Conservation (phyloP, 75 land plant genomes). For the Adiantum capillusveneris region DNA sequence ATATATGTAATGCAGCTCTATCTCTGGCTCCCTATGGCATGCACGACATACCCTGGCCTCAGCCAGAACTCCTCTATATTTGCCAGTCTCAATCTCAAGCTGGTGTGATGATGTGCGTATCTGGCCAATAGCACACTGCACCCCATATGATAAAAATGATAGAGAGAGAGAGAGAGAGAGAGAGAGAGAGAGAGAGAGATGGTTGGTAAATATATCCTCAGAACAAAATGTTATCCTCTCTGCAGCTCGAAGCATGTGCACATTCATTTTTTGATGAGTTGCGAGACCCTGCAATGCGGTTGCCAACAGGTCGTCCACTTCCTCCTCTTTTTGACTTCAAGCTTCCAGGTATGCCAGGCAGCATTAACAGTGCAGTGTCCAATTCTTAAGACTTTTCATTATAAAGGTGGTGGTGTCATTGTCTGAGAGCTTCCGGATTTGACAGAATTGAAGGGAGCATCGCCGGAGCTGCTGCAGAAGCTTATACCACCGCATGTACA, state of each 20-base stretch:
- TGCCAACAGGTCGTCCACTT: slow-evolving; percentile 70
- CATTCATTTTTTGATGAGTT: slow-evolving; percentile 52
- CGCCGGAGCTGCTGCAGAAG: slow-evolving; percentile 49
- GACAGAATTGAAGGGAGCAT: slow-evolving; percentile 64
- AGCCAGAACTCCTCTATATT: too few relatives aligned
- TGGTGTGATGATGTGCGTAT: too few relatives aligned
- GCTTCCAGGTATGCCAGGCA: slow-evolving; percentile 41
- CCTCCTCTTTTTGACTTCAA: slow-evolving; percentile 84
- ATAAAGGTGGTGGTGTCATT: not conserved
- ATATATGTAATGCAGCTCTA: too few relatives aligned
- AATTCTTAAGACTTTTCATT: not conserved
- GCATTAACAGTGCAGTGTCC: not conserved
- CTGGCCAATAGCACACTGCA: too few relatives aligned
- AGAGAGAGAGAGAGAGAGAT: too few relatives aligned
- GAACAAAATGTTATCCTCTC: too few relatives aligned
- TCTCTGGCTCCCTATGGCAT: too few relatives aligned
- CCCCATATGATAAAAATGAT: too few relatives aligned
- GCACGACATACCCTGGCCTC: too few relatives aligned
- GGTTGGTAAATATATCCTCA: too few relatives aligned
- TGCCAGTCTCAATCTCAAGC: too few relatives aligned
- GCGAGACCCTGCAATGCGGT: slow-evolving; percentile 25
- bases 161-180: too few relatives aligned
- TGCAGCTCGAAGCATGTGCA: slow-evolving; percentile 71
- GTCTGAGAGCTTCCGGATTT: not conserved
- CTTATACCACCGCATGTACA: slow-evolving; percentile 78